A percentile compares a stretch with the other conserved stretches of the same genome.
phyloP scores from a whole-genome alignment of 305 asterid species.

The Lippia alba region DNA sequence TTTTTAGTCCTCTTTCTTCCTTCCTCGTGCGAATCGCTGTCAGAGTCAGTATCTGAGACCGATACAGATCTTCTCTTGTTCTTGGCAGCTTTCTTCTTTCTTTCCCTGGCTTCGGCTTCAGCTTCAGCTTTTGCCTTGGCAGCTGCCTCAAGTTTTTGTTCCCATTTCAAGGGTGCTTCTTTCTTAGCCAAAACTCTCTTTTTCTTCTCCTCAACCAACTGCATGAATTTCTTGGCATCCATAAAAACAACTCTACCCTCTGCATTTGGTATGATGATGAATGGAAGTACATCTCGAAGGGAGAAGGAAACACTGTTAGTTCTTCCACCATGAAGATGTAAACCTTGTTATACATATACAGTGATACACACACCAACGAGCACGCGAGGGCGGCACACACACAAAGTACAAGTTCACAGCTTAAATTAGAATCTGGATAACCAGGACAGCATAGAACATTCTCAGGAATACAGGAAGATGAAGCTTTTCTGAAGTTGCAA shows the following conservation, averaged over 20 bases:
- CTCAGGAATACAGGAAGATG: background rate
- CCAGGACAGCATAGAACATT: background rate
- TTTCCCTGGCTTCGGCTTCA: slow-evolving; percentile 75
- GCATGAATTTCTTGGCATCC: slow-evolving; percentile 97
- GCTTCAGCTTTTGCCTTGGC: slow-evolving; percentile 79
- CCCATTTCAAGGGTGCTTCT: slow-evolving; percentile 96
- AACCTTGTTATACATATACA: slow-evolving; percentile 5
- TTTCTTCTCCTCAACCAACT: slow-evolving; percentile 96
- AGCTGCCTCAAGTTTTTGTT: slow-evolving; percentile 96
- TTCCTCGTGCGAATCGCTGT: slow-evolving; percentile 47
- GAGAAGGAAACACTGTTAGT: slow-evolving; percentile 97
- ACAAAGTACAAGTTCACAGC: background rate
- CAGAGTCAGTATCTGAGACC: slow-evolving; percentile 54
- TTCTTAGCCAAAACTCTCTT: slow-evolving; percentile 86
- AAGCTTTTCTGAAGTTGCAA: background rate
- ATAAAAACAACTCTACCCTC: slow-evolving; percentile 74
- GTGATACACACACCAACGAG: background rate
- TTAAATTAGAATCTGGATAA: background rate
- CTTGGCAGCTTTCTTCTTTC: slow-evolving; percentile 59
- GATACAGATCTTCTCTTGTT: slow-evolving; percentile 69
- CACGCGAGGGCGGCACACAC: too few relatives aligned
- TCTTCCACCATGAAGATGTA: slow-evolving; percentile 43
- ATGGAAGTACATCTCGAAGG: slow-evolving; percentile 97
- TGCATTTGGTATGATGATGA: slow-evolving; percentile 99
- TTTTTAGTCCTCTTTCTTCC: slow-evolving; percentile 55